These are phyloP conservation scores for Thymus quinquecostatus DNA, from an alignment of 257 asterid genomes.

Conservation along the genomic window DNA sequence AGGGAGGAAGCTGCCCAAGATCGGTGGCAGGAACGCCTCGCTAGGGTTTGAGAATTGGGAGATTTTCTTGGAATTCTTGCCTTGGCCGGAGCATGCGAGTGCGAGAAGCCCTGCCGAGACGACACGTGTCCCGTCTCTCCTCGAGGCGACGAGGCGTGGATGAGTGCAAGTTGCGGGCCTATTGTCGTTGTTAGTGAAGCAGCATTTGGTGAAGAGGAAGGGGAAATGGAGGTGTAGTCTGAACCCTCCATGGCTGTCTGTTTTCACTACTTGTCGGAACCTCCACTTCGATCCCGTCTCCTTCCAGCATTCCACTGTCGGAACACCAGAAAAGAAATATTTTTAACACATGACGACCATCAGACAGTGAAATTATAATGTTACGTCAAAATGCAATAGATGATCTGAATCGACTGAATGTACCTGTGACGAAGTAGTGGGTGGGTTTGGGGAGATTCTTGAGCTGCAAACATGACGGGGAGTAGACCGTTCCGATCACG, in stretches of 20 bases:
- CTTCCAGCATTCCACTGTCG: slow-evolving; percentile 57
- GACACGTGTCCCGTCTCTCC: slow-evolving; percentile 59
- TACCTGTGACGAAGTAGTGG: slow-evolving; percentile 73
- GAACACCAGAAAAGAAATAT: no score
- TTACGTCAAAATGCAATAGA: neutral
- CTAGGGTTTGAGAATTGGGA: slow-evolving; percentile 50
- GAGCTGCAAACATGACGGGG: slow-evolving; percentile 66
- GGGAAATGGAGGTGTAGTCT: slow-evolving; percentile 62
- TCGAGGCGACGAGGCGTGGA: slow-evolving; percentile 48
- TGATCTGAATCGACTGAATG: neutral
- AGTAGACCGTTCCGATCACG: slow-evolving; percentile 76
- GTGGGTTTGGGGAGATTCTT: slow-evolving; percentile 31
- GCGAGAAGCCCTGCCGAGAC: slow-evolving; percentile 89
- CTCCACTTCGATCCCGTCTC: slow-evolving; percentile 31
- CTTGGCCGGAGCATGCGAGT: slow-evolving; percentile 67
- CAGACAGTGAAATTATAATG: neutral
- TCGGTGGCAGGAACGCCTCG: slow-evolving; percentile 50
- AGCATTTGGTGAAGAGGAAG: slow-evolving; percentile 1
- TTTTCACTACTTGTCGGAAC: slow-evolving; percentile 57
- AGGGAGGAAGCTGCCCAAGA: slow-evolving; percentile 42
- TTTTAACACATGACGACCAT: slow-evolving; percentile 32
- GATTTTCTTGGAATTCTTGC: slow-evolving; percentile 33
- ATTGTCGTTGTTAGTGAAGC: slow-evolving; percentile 49
- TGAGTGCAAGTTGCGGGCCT: slow-evolving; percentile 58
- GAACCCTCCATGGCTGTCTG: slow-evolving; percentile 74